Evolutionary conservation across 2,329 filamentous ascomycete genomes (phyloP).

Genomic region (Pestalotiopsis sp.): DNA sequence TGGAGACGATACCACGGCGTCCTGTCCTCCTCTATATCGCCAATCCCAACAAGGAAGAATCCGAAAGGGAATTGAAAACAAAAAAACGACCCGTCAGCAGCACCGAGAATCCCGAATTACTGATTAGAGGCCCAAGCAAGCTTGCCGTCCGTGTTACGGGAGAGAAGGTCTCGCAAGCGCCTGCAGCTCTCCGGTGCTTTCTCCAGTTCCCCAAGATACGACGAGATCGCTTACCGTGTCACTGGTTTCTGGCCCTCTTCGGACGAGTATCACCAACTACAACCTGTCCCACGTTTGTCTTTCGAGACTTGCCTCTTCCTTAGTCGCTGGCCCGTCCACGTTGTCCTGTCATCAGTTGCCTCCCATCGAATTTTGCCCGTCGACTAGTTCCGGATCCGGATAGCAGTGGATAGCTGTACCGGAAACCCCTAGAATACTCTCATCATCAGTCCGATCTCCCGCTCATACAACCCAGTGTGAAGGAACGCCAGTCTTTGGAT

Average conservation of each 20-base stretch:
- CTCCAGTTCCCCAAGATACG: slow-evolving; percentile 43
- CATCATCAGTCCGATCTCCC: neutral
- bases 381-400: neutral
- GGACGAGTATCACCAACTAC: slow-evolving; percentile 54
- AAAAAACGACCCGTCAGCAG: neutral
- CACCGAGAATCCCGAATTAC: slow-evolving; percentile 19
- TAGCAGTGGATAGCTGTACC: neutral
- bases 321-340: neutral
- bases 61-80: too few species aligned
- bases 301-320: slow-evolving; percentile 34
- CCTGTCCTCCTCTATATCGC: too few species aligned
- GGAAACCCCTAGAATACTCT: neutral
- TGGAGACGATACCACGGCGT: neutral
- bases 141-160: slow-evolving; percentile 28
- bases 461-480: neutral
- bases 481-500: neutral
- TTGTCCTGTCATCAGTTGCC: neutral
- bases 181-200: slow-evolving; percentile 52
- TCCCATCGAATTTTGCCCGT: neutral
- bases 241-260: slow-evolving; percentile 48
- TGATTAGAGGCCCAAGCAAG: slow-evolving; percentile 18
- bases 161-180: slow-evolving; percentile 35
- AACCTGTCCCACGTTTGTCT: slow-evolving; percentile 51
- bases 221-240: slow-evolving; percentile 53
- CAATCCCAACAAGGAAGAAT: neutral